These are phyloP conservation scores for Acer campestre DNA, from an alignment of 345 rosid genomes.

Conservation along the genomic window DNA sequence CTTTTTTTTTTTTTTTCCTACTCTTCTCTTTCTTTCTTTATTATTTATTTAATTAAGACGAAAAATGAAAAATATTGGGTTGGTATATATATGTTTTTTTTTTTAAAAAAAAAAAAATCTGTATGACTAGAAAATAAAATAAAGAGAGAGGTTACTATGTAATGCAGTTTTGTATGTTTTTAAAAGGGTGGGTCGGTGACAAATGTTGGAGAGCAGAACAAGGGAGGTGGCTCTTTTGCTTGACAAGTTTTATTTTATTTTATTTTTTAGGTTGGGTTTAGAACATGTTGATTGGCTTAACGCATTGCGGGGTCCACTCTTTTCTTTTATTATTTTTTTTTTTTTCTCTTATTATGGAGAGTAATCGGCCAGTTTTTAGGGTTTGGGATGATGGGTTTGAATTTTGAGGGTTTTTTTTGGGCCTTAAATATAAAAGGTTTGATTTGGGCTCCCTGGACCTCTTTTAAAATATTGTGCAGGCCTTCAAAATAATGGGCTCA, in stretches of 20 bases:
- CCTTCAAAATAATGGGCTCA: too few relatives aligned
- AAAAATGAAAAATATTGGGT: neutral
- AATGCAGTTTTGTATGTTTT: neutral
- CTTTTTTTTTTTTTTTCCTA: neutral
- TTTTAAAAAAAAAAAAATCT: neutral
- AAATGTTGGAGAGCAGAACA: neutral
- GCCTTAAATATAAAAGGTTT: neutral
- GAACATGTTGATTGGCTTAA: neutral
- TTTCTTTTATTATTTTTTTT: neutral
- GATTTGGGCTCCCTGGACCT: too few relatives aligned
- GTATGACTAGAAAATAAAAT: neutral
- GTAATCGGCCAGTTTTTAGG: neutral
- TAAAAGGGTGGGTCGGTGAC: neutral
- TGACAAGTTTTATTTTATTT: neutral
- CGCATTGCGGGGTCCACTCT: too few relatives aligned
- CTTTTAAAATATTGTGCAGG: too few relatives aligned
- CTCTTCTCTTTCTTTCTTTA: neutral
- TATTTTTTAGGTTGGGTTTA: neutral
- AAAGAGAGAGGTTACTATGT: neutral
- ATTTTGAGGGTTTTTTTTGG: neutral
- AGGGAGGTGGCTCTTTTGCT: neutral
- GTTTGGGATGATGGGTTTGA: conserved; percentile 3
- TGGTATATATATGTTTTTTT: too few relatives aligned
- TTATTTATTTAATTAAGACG: too few relatives aligned
- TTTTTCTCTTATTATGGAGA: neutral